Evolutionary conservation across 257 asterid genomes (phyloP).

Genomic region (Nicotiana otophora): DNA sequence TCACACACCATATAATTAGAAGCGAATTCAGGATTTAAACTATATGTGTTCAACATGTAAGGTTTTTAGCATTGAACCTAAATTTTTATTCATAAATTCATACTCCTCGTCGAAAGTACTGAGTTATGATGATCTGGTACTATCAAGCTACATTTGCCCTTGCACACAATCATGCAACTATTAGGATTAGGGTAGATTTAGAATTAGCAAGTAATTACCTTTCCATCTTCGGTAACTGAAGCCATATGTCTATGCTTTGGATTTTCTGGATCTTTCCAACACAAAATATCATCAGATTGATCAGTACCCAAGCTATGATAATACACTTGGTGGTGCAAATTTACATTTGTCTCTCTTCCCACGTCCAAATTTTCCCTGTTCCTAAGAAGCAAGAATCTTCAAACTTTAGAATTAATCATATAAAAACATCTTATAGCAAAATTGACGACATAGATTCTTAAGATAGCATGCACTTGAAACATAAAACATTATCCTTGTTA

Average conservation of each 20-base stretch:
- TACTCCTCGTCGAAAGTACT: too few relatives aligned
- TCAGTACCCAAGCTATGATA: slow-evolving; percentile 88
- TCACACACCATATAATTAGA: too few relatives aligned
- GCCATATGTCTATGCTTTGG: slow-evolving; percentile 67
- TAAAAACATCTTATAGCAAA: too few relatives aligned
- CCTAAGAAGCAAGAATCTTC: slow-evolving; percentile 35
- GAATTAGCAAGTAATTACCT: slow-evolving; percentile 39
- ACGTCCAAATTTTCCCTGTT: slow-evolving; percentile 67
- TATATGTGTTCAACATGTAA: too few relatives aligned
- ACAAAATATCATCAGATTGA: slow-evolving; percentile 84
- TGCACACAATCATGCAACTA: not conserved
- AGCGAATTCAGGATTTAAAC: too few relatives aligned
- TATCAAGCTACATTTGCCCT: too few relatives aligned
- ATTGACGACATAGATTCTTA: too few relatives aligned
- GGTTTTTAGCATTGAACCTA: too few relatives aligned
- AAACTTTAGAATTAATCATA: not conserved
- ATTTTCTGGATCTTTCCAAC: slow-evolving; percentile 80
- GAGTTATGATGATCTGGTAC: too few relatives aligned
- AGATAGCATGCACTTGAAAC: too few relatives aligned
- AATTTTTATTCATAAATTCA: too few relatives aligned
- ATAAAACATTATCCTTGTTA: too few relatives aligned
- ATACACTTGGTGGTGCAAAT: slow-evolving; percentile 78
- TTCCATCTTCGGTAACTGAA: slow-evolving; percentile 81
- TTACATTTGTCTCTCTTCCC: slow-evolving; percentile 80
- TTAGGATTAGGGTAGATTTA: not conserved